Evolutionary conservation across 2,329 filamentous ascomycete genomes (phyloP).

Genomic region (Monilinia fructicola): DNA sequence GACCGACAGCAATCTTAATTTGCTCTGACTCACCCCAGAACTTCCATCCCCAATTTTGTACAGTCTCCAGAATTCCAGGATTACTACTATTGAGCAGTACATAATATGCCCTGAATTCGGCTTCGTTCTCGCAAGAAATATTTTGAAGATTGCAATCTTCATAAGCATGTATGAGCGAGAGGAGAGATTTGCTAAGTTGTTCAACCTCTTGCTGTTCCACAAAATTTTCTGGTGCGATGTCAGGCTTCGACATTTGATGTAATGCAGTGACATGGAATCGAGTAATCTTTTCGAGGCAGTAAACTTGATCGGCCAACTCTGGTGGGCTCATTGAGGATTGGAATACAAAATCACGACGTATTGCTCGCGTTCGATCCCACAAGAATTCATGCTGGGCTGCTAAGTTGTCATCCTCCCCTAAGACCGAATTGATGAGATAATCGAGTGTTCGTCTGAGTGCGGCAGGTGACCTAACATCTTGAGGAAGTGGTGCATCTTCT

Average conservation of each 20-base stretch:
- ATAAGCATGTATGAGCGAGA: conserved; percentile 65
- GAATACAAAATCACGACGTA: conserved; percentile 67
- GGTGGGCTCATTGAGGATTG: conserved; percentile 57
- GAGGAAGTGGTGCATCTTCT: conserved; percentile 65
- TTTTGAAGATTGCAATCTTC: conserved; percentile 62
- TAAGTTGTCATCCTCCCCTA: conserved; percentile 55
- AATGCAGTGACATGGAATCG: conserved; percentile 66
- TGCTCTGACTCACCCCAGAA: conserved; percentile 58
- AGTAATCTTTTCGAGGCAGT: conserved; percentile 64
- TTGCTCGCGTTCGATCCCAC: conserved; percentile 67
- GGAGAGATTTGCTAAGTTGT: conserved; percentile 63
- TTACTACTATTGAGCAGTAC: conserved; percentile 61
- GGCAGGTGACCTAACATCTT: conserved; percentile 63
- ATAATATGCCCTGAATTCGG: conserved; percentile 66
- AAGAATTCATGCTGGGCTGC: conserved; percentile 60
- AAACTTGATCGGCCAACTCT: conserved; percentile 59
- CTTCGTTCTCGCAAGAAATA: conserved; percentile 60
- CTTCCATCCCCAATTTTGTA: conserved; percentile 55
- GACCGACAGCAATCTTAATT: conserved; percentile 60
- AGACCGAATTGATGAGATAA: conserved; percentile 61
- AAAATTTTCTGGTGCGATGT: conserved; percentile 58
- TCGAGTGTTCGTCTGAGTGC: conserved; percentile 60
- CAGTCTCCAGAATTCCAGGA: conserved; percentile 55
- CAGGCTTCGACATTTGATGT: conserved; percentile 60
- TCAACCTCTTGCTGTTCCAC: conserved; percentile 67